Evolutionary conservation across 2,329 filamentous ascomycete species (phyloP), one percentile per base, ranked within the genome.

Genomic region (Myriosclerotinia curreyana): DNA sequence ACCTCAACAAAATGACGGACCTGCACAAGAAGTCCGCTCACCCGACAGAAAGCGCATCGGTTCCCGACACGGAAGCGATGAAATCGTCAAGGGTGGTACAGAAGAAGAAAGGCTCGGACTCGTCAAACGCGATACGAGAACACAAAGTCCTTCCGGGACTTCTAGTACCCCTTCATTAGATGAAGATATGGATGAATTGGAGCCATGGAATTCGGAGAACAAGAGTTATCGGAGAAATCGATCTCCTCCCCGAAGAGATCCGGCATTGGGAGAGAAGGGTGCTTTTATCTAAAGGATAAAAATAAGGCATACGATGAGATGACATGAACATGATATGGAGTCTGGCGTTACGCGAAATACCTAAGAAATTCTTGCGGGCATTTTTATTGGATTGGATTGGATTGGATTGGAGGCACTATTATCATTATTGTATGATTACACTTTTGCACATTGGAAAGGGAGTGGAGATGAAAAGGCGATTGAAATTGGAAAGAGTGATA

Each of bases 41-140:
- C 73, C 75, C 68, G 73, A 70, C 68, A 75, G 71, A 62, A 74
- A 71, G 67, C 75, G 73, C 31, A 70, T 74, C 66, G 75, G 74
- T 69, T 75, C 69, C 63, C 77, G 74, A 65, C 81, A 77, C 48
- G 80, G 77, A 71, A 79, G 69, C n/a, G 64, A 67, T 36, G 60
- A 68, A 7, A 48, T 75, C 63, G 78, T 77, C 52, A 83, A 82
- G 69, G 80, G 80, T 52, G 84, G 84, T 2, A 93, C 90, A 0
- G 92, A 96, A 74, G 92, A 96, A 77, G 92, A 96, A 76, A 81
- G 85, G 22, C 76, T 94, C 8, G 92, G 92, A 0, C 82, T 96
- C 5, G 92, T 96, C n/a, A 89, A 88, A 70, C 89, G 90, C 34
- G 89, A 92, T 72, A 81, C 80, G 0, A 66, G 66, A 20, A 68